Evolutionary conservation across 2,329 filamentous ascomycete species (phyloP), one percentile per base, ranked within the genome.

Genomic region (Coniochaeta sp.): DNA sequence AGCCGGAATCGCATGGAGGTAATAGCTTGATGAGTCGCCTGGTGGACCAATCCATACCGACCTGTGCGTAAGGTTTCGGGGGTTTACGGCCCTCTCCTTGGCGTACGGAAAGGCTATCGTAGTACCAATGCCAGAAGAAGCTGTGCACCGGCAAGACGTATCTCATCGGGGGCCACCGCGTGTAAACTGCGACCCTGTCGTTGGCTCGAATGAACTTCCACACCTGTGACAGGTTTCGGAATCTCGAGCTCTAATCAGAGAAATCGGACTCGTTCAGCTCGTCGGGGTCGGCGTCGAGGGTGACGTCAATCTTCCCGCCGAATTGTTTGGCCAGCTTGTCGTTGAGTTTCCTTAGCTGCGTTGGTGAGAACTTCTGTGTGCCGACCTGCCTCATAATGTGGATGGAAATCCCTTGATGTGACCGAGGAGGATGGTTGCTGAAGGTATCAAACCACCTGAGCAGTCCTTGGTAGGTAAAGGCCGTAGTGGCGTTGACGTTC

Each of bases 381-480:
- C 57, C 14, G 57, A 50, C 52, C 42, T 73, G 70, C 49, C 64
- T 65, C 50, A 64, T 57, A 18, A 72, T 61, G 22, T 64, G 60
- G 9, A 73, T 46, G 10, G 55, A 60, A 16, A 73, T 59, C 1
- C 65, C 67, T 6, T 53, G 55, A 28, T 65, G 65, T 1, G 55
- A 45, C 3, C 48, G 30, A 2, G 27, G 27, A 7, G 53, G 40
- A 18, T 54, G 53, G 3, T 56, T 55, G n/a, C 62, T 59, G 6
- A 79, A 62, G 3, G 52, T 60, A 6, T 61, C 56, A 27, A 76
- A 65, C 52, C 74, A 77, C 0, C 58, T 46, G n/a, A 65, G 60
- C 1, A 86, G 69, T 1, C 76, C 78, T 4, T 71, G 62, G 3
- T 67, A 66, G 0, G 77, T 78, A 61, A 87, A 85, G 2, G 65